Evolutionary conservation across 352 stramenopile species (phyloP), one percentile per base, ranked within the genome.

Genomic region (Aphanomyces invadans): DNA sequence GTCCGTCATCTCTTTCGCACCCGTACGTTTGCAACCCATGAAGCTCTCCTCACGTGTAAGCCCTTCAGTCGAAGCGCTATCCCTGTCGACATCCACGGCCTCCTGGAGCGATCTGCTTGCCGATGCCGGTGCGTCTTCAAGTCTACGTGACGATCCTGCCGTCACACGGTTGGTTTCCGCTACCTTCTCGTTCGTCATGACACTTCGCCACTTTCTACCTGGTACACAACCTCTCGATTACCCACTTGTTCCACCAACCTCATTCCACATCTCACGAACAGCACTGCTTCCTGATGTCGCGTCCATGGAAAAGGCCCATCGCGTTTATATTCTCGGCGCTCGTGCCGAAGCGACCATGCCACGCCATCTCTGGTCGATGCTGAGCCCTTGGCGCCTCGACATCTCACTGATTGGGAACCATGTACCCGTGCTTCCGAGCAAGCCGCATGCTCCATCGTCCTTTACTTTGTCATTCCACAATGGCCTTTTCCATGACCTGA

Each of bases 261-360:
- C n/a, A 21, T 23, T 25, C 17, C 28, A n/a, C 21, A 42, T 21
- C 12, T 29, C 52, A 23, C 55, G 15, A 21, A 23, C 33, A 53
- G 48, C 2, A 7, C 23, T 61, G 61, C 44, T 61, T 21, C 54
- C 31, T n/a, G 11, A 25, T 17, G 23, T 42, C 36, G 7, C 23
- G 4, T 29, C 26, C 23, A 62, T 12, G 15, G 31, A 51, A 2
- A 4, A 9, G 25, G 28, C 25, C 7, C 29, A 79, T 17, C 49
- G 73, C 4, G 51, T 91, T 2, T 79, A 87, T 63, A 73, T 91
- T 21, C 64, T 91, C 25, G 83, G 83, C 39, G 83, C 83, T 3
- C 79, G 83, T 0, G 83, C 83, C 3, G 83, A 91, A 71, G 83
- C 83, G 1, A 88, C 77, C 69, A 88, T 89, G 80, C 83, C 83